Conservation (phyloP, 495 filamentous ascomycete species). For the Lophiotrema nucula region DNA sequence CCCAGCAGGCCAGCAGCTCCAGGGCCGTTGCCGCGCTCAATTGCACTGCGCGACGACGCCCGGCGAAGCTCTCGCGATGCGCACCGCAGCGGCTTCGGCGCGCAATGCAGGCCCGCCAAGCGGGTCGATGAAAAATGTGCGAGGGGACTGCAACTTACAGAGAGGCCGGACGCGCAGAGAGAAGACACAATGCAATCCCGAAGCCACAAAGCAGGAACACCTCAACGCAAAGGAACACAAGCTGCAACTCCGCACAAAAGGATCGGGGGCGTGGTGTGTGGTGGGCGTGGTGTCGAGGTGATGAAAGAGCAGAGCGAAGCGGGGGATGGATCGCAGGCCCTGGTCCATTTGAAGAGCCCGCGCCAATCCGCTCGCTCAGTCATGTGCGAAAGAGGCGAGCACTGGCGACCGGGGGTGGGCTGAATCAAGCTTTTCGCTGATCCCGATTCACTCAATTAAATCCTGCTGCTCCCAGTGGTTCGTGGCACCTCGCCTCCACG, state of each 20-base stretch:
- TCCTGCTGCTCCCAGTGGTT: constrained; percentile 13
- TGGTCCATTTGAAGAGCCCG: constrained; percentile 6
- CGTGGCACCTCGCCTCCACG: constrained; percentile 10
- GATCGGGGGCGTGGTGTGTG: constrained; percentile 7
- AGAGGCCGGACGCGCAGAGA: constrained; percentile 19
- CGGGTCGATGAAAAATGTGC: constrained; percentile 13
- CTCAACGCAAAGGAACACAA: constrained; percentile 31
- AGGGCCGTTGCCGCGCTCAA: background rate
- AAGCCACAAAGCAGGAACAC: constrained; percentile 25
- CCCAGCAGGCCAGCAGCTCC: too few species aligned
- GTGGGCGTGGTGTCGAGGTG: background rate
- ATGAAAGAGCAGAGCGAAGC: background rate
- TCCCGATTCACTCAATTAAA: constrained; percentile 27
- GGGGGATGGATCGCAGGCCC: background rate
- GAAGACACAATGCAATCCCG: constrained; percentile 26
- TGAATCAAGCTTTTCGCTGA: constrained; percentile 27
- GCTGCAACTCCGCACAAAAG: constrained; percentile 20
- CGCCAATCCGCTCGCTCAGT: constrained; percentile 13
- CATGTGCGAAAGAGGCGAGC: constrained; percentile 16
- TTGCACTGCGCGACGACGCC: background rate
- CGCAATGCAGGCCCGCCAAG: constrained; percentile 17
- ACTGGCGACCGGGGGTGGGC: constrained; percentile 7
- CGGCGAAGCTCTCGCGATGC: too few species aligned
- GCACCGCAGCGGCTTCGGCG: background rate
- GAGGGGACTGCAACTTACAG: constrained; percentile 9